Conservation (phyloP, 306 rosid genomes). For the Geum urbanum region DNA sequence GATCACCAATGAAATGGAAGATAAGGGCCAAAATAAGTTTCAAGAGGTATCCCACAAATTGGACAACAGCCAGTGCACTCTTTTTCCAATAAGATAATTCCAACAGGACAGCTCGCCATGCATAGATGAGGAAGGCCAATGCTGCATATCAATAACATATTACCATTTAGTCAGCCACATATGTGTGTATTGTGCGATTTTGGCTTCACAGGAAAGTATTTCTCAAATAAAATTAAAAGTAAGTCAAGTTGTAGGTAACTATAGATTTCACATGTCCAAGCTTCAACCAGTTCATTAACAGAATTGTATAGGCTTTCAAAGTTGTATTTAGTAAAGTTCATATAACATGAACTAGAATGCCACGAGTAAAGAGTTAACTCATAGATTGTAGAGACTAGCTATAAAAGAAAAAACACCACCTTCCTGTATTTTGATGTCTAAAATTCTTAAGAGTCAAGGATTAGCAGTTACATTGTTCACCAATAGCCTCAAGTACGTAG, state of each 20-base stretch:
- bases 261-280: background rate
- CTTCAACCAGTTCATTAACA: background rate
- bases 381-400: background rate
- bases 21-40: slow-evolving; percentile 54
- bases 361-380: background rate
- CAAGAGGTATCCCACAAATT: slow-evolving; percentile 50
- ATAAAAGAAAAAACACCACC: background rate
- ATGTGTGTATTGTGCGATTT: background rate
- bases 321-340: background rate
- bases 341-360: background rate
- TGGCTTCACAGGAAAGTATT: background rate
- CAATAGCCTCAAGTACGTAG: background rate
- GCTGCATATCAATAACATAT: slow-evolving; percentile 43
- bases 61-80: slow-evolving; percentile 37
- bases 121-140: slow-evolving; percentile 62
- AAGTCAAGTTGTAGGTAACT: background rate
- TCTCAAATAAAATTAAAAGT: background rate
- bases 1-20: slow-evolving; percentile 69
- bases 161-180: slow-evolving; percentile 16
- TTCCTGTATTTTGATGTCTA: background rate
- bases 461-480: background rate
- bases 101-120: slow-evolving; percentile 91
- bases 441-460: background rate
- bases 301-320: background rate
- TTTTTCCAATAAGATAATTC: slow-evolving; percentile 79